Conservation (phyloP, 139 green algal species). For the Micromonas pusilla region DNA sequence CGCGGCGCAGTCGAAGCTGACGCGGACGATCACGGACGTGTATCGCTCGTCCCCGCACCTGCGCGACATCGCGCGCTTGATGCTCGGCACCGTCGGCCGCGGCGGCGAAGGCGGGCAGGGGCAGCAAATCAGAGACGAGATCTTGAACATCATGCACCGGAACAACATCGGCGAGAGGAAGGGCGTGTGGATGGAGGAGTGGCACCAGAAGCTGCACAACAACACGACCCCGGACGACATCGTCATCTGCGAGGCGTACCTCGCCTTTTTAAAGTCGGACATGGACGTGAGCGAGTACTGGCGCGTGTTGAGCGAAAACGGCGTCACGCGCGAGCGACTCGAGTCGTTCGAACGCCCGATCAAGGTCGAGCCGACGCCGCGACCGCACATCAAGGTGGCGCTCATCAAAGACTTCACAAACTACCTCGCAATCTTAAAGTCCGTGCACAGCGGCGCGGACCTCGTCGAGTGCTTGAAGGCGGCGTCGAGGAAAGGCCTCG, state of each 20-base stretch:
- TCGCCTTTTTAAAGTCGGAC: conserved; percentile 72
- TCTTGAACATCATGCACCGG: conserved; percentile 97
- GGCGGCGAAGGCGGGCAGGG: conserved; percentile 73
- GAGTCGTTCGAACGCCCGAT: conserved; percentile 89
- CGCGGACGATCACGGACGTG: conserved; percentile 59
- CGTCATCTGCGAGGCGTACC: conserved; percentile 93
- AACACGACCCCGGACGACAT: conserved; percentile 98
- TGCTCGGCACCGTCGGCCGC: conserved; percentile 78
- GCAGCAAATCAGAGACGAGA: conserved; percentile 94
- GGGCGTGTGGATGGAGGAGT: conserved; percentile 91
- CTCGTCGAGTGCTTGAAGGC: conserved; percentile 37
- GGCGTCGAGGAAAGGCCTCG: not conserved
- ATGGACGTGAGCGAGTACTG: conserved; percentile 85
- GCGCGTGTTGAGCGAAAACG: conserved; percentile 71
- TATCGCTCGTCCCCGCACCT: conserved; percentile 18
- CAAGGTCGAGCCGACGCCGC: conserved; percentile 68
- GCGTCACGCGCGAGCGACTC: conserved; percentile 78
- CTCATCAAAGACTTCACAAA: conserved; percentile 86
- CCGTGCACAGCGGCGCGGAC: conserved; percentile 68
- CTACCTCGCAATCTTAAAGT: conserved; percentile 93
- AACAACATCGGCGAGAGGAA: conserved; percentile 71
- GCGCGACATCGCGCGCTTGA: conserved; percentile 48
- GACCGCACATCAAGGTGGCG: conserved; percentile 64
- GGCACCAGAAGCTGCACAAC: conserved; percentile 94
- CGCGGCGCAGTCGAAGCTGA: conserved; percentile 77